phyloP scores from a whole-genome alignment of 768 basidiomycete species.

The Xerocomellus dryophilus region DNA sequence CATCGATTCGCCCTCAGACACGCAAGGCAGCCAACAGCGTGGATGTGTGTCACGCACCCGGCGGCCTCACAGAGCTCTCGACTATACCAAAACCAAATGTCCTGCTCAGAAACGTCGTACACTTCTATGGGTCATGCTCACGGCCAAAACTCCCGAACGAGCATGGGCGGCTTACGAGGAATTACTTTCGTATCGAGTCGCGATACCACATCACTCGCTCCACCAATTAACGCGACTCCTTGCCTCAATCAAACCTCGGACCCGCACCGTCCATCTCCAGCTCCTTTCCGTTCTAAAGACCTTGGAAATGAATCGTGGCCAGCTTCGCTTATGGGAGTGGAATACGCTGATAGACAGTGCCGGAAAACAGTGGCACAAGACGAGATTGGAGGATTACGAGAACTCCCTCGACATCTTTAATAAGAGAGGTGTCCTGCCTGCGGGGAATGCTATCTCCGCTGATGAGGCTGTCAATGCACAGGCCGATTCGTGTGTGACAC shows the following conservation, averaged over 20 bases:
- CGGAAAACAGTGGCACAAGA: slow-evolving; percentile 63
- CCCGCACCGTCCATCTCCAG: slow-evolving; percentile 57
- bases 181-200: slow-evolving; percentile 24
- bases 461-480: slow-evolving; percentile 11
- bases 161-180: slow-evolving; percentile 46
- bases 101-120: slow-evolving; percentile 21
- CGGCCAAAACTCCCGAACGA: slow-evolving; percentile 28
- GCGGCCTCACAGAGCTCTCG: background rate
- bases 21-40: slow-evolving; percentile 6
- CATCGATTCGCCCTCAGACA: slow-evolving; percentile 1
- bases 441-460: slow-evolving; percentile 1
- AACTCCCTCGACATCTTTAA: slow-evolving; percentile 56
- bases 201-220: slow-evolving; percentile 43
- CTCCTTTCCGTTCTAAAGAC: slow-evolving; percentile 65
- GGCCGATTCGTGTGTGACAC: background rate
- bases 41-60: background rate
- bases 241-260: slow-evolving; percentile 50
- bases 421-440: slow-evolving; percentile 50
- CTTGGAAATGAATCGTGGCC: slow-evolving; percentile 54
- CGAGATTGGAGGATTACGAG: slow-evolving; percentile 54
- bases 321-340: slow-evolving; percentile 66
- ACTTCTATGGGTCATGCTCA: slow-evolving; percentile 34
- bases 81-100: slow-evolving; percentile 14
- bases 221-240: slow-evolving; percentile 62
- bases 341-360: slow-evolving; percentile 69